Evolutionary conservation across 371 early-diverging fungal species (phyloP).

Genomic region (Lichtheimia corymbifera): DNA sequence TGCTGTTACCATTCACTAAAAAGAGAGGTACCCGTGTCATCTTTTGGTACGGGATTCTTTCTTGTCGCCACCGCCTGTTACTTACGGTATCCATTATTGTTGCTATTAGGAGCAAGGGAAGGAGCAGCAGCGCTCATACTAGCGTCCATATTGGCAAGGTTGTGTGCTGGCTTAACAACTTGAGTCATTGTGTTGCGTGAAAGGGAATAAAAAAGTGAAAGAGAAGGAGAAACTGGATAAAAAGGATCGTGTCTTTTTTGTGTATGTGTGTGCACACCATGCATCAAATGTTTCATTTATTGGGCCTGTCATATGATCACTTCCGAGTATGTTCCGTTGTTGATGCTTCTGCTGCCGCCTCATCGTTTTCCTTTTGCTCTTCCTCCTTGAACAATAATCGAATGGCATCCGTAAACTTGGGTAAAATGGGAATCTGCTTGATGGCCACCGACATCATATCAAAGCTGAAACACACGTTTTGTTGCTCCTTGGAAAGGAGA

Average conservation of each 20-base stretch:
- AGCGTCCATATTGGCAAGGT: background rate
- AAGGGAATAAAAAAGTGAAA: background rate
- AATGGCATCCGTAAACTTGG: slow-evolving; percentile 60
- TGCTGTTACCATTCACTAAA: too few species aligned
- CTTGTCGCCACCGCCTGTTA: background rate
- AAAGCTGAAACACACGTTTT: slow-evolving; percentile 75
- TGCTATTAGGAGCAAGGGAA: background rate
- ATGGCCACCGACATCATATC: slow-evolving; percentile 78
- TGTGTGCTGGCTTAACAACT: slow-evolving; percentile 2
- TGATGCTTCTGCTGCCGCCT: background rate
- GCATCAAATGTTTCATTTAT: slow-evolving; percentile 5
- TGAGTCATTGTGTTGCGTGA: background rate
- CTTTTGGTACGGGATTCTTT: too few species aligned
- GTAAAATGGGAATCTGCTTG: slow-evolving; percentile 61
- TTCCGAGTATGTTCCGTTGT: background rate
- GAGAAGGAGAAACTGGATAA: background rate
- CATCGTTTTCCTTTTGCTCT: slow-evolving; percentile 39
- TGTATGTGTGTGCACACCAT: background rate
- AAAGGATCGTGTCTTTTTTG: background rate
- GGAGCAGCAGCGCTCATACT: background rate
- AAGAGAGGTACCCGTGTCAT: too few species aligned
- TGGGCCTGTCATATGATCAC: background rate
- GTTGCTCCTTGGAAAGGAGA: slow-evolving; percentile 47
- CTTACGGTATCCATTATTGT: slow-evolving; percentile 6
- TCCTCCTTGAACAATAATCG: slow-evolving; percentile 57